Evolutionary conservation across 371 early-diverging fungal genomes (phyloP).

Genomic region (Syncephalis plumigaleata): DNA sequence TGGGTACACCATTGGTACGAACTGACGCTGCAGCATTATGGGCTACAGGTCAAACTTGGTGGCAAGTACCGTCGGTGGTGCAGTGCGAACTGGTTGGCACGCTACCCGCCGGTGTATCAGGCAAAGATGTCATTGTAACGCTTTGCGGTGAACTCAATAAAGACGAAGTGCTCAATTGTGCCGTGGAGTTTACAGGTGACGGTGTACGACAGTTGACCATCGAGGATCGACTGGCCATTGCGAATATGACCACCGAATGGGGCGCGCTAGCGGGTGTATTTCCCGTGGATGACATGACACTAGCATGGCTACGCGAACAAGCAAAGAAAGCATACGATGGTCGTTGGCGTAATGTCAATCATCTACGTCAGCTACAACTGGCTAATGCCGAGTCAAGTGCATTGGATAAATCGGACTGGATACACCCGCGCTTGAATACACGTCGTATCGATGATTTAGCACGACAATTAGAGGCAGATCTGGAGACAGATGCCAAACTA

Average conservation of each 20-base stretch:
- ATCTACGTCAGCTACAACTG: slow-evolving; percentile 11
- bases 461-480: slow-evolving; percentile 28
- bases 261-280: slow-evolving; percentile 93
- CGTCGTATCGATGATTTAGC: slow-evolving; percentile 31
- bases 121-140: slow-evolving; percentile 90
- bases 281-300: slow-evolving; percentile 66
- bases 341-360: slow-evolving; percentile 28
- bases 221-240: slow-evolving; percentile 84
- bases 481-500: slow-evolving; percentile 19
- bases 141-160: slow-evolving; percentile 69
- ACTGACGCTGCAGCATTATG: slow-evolving; percentile 95
- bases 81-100: slow-evolving; percentile 59
- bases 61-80: slow-evolving; percentile 91
- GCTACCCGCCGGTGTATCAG: slow-evolving; percentile 66
- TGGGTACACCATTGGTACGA: slow-evolving; percentile 92
- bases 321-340: slow-evolving; percentile 31
- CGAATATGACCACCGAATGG: slow-evolving; percentile 98
- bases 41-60: slow-evolving; percentile 95
- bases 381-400: slow-evolving; percentile 19
- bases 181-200: slow-evolving; percentile 78
- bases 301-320: slow-evolving; percentile 50
- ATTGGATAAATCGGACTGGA: slow-evolving; percentile 8
- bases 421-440: slow-evolving; percentile 56
- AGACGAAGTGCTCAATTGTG: slow-evolving; percentile 87
- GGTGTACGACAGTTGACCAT: slow-evolving; percentile 47